Evolutionary conservation across 2,329 filamentous ascomycete genomes (phyloP).

Genomic region (Phoma sp.): DNA sequence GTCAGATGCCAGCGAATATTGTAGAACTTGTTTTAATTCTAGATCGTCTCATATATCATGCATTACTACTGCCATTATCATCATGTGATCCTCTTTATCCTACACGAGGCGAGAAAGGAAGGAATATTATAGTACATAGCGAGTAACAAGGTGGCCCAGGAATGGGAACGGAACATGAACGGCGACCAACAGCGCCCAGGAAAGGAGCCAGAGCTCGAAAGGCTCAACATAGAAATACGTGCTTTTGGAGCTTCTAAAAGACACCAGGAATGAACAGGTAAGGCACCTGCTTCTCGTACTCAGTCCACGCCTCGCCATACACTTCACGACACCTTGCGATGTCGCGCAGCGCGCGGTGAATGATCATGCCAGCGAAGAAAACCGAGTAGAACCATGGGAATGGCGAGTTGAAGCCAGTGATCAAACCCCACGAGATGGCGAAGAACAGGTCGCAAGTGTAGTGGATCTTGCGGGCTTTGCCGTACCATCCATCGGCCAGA

Average conservation of each 20-base stretch:
- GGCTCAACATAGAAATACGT: background rate
- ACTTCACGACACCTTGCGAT: constrained; percentile 77
- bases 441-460: constrained; percentile 84
- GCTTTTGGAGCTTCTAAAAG: constrained; percentile 11
- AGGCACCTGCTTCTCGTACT: constrained; percentile 81
- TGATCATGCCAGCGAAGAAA: constrained; percentile 82
- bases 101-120: constrained; percentile 8
- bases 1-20: background rate
- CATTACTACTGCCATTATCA: constrained; percentile 34
- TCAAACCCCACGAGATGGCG: constrained; percentile 78
- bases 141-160: constrained; percentile 6
- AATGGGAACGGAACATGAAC: constrained; percentile 6
- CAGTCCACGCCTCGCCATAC: constrained; percentile 82
- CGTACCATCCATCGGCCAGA: constrained; percentile 81
- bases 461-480: constrained; percentile 79
- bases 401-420: constrained; percentile 80
- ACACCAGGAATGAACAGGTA: constrained; percentile 79
- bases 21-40: background rate
- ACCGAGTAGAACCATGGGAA: constrained; percentile 90
- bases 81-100: constrained; percentile 4
- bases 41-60: constrained; percentile 7
- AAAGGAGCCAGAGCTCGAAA: background rate
- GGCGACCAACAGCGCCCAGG: constrained; percentile 9
- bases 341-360: constrained; percentile 78
- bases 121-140: constrained; percentile 25